These are phyloP conservation scores for Trebouxia sp. DNA, from an alignment of 139 green algal species.

Conservation along the genomic window DNA sequence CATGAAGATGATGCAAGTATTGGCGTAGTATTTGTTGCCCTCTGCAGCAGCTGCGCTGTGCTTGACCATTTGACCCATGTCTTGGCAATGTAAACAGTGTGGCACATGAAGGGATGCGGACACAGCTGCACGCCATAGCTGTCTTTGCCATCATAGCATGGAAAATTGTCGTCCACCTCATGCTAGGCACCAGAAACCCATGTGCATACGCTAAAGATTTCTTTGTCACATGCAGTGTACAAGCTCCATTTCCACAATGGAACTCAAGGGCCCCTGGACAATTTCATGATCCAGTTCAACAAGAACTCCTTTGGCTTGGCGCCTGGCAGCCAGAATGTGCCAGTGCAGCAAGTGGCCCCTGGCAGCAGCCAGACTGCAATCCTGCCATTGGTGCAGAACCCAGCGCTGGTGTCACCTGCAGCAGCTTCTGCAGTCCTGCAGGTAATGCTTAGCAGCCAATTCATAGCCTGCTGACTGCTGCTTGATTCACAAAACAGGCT, in stretches of 20 bases:
- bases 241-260: constrained; percentile 75
- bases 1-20: too few species aligned
- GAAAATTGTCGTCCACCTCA: too few species aligned
- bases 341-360: constrained; percentile 48
- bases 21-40: too few species aligned
- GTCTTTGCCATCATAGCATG: neutral
- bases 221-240: constrained; percentile 54
- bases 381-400: constrained; percentile 56
- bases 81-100: too few species aligned
- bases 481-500: too few species aligned
- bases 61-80: too few species aligned
- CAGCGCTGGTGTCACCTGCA: constrained; percentile 50
- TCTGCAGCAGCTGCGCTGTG: too few species aligned
- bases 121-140: neutral
- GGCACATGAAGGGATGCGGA: too few species aligned
- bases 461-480: constrained; percentile 18
- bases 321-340: constrained; percentile 59
- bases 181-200: too few species aligned
- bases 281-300: constrained; percentile 97
- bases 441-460: neutral
- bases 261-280: constrained; percentile 60
- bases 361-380: constrained; percentile 49
- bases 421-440: constrained; percentile 29
- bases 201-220: too few species aligned
- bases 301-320: constrained; percentile 88